Evolutionary conservation across 1,139 yeast species (phyloP), one percentile per base, ranked within the genome.

Genomic region (Pichia norvegensis): DNA sequence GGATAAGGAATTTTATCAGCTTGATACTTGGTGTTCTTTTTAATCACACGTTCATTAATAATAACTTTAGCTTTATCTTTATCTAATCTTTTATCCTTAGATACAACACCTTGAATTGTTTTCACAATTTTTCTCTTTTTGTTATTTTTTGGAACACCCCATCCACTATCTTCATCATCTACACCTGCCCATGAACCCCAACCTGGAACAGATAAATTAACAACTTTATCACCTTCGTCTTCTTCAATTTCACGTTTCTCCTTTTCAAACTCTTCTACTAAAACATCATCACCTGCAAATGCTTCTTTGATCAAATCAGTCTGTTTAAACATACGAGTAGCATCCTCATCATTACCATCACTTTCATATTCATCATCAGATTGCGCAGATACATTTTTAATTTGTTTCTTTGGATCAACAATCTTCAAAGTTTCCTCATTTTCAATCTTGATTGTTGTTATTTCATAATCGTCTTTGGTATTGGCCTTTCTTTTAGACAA

Each of bases 1-100:
- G 97, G 97, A 74, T 81, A 90, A 29, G 98, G 98, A 43, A 92
- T 95, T 23, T 81, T 79, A 41, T 81, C 74, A 4, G 96, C 84
- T 63, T 83, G 90, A 66, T 86, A 90, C 64, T 86, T 86, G 61
- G 79, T 69, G 59, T 81, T 83, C 74, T 84, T 85, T 68, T 90
- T 88, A 66, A 85, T 85, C 38, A 81, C 79, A 58, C 76, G 80
- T 64, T 92, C 98, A 65, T 88, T 92, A 60, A 92, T 84, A 45
- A 94, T 88, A 41, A 92, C 97, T 58, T 82, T 78, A 57, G 82
- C 72, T 64, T 84, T 67, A 54, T 79, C 73, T 59, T 80, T 82
- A 64, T 92, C 98, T 62, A 73, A 74, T 63, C 98, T 79, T 62
- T 81, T 78, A 53, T 82, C 79, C 50, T 75, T 74, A 45, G 76